These are phyloP conservation scores for Debaryomyces fabryi DNA, from an alignment of 1,139 yeast species.

Conservation along the genomic window DNA sequence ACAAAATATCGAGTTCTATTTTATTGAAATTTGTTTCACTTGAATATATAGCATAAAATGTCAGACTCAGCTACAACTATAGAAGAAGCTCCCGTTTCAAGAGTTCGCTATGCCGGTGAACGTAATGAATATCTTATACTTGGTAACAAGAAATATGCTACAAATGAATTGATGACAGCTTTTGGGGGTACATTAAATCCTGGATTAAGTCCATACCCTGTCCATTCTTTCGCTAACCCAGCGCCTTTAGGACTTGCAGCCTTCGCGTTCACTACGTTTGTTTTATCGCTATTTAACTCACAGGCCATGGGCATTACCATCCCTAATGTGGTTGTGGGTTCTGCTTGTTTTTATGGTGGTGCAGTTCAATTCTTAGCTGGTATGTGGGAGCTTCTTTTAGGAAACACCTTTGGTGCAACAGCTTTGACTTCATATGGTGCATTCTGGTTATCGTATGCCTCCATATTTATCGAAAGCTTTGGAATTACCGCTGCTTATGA, in stretches of 20 bases:
- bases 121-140: conserved; percentile 28
- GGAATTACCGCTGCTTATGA: conserved; percentile 56
- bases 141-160: conserved; percentile 33
- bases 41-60: background rate
- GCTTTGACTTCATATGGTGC: conserved; percentile 75
- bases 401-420: conserved; percentile 67
- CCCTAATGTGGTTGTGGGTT: conserved; percentile 45
- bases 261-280: conserved; percentile 53
- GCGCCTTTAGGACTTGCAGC: conserved; percentile 63
- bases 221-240: conserved; percentile 51
- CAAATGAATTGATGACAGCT: conserved; percentile 38
- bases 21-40: background rate
- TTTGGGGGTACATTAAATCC: conserved; percentile 45
- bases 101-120: conserved; percentile 24
- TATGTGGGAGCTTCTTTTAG: conserved; percentile 62
- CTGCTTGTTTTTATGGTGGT: conserved; percentile 59
- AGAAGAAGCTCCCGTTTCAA: conserved; percentile 18
- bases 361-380: conserved; percentile 67
- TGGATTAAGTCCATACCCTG: conserved; percentile 35
- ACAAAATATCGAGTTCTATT: background rate
- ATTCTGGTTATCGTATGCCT: conserved; percentile 71
- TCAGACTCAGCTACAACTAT: background rate
- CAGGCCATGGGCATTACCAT: conserved; percentile 40
- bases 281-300: conserved; percentile 45
- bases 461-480: conserved; percentile 57